Conservation (phyloP, 179 eudicot species). For the Amaranthus tricolor region DNA sequence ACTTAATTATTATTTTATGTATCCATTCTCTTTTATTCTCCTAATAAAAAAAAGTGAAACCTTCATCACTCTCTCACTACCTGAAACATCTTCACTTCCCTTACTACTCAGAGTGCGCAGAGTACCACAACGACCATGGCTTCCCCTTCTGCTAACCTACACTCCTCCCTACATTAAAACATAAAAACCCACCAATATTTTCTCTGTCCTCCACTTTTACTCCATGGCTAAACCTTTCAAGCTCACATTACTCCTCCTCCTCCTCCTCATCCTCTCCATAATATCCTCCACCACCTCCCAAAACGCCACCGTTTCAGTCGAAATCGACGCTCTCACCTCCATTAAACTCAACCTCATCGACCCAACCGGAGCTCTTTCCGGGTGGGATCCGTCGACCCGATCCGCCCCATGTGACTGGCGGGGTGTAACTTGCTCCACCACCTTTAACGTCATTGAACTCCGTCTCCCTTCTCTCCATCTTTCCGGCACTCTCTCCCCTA, state of each 20-base stretch:
- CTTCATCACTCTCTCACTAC: neutral
- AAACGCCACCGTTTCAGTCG: slow-evolving; percentile 21
- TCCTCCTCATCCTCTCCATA: neutral
- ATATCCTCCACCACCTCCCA: neutral
- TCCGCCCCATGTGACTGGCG: slow-evolving; percentile 78
- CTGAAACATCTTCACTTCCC: neutral
- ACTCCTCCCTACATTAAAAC: neutral
- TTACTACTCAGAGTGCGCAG: no score
- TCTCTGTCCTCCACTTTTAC: neutral
- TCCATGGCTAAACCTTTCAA: slow-evolving; percentile 22
- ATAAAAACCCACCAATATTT: neutral
- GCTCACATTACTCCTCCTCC: slow-evolving; percentile 26
- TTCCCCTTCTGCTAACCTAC: neutral
- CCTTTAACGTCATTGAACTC: slow-evolving; percentile 37
- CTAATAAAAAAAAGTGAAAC: neutral
- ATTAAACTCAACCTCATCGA: slow-evolving; percentile 41
- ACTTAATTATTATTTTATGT: no score
- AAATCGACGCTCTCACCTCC: slow-evolving; percentile 36
- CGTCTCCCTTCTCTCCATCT: slow-evolving; percentile 56
- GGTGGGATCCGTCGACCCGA: slow-evolving; percentile 54
- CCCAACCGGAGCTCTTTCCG: slow-evolving; percentile 50
- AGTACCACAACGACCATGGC: no score
- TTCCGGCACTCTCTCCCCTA: slow-evolving; percentile 38
- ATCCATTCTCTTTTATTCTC: neutral
- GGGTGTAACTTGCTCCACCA: slow-evolving; percentile 40